These are phyloP conservation scores for Lumnitzera racemosa DNA, from an alignment of 345 rosid species.

Conservation along the genomic window DNA sequence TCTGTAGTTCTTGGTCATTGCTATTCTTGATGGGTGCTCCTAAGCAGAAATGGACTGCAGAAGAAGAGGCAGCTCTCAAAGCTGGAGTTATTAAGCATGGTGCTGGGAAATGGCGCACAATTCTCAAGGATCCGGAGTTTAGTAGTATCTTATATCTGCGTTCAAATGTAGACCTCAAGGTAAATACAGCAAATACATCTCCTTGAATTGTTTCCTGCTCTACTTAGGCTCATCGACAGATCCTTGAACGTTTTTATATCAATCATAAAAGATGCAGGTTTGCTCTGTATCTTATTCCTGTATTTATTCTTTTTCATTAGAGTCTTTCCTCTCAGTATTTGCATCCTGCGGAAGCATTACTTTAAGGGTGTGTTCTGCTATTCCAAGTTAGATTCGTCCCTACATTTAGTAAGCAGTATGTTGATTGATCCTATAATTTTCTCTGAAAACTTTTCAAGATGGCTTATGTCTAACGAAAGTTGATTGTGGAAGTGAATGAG, in stretches of 20 bases:
- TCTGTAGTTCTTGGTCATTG: constrained; percentile 2
- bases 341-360: no score
- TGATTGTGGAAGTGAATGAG: no score
- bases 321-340: no score
- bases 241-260: background rate
- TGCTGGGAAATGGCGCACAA: constrained; percentile 98
- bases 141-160: constrained; percentile 78
- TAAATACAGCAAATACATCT: constrained; percentile 4
- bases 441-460: no score
- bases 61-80: constrained; percentile 91
- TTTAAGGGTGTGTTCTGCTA: no score
- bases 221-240: background rate
- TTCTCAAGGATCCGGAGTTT: constrained; percentile 93
- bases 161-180: constrained; percentile 98
- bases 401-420: no score
- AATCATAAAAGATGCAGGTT: no score
- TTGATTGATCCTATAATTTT: no score
- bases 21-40: constrained; percentile 80
- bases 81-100: constrained; percentile 96
- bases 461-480: no score
- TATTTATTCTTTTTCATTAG: no score
- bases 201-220: background rate
- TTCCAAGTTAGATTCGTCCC: no score
- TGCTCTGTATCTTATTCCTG: no score
- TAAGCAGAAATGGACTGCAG: constrained; percentile 97